Conservation (phyloP, 1,139 yeast species). For the Suhomyces terraborum region DNA sequence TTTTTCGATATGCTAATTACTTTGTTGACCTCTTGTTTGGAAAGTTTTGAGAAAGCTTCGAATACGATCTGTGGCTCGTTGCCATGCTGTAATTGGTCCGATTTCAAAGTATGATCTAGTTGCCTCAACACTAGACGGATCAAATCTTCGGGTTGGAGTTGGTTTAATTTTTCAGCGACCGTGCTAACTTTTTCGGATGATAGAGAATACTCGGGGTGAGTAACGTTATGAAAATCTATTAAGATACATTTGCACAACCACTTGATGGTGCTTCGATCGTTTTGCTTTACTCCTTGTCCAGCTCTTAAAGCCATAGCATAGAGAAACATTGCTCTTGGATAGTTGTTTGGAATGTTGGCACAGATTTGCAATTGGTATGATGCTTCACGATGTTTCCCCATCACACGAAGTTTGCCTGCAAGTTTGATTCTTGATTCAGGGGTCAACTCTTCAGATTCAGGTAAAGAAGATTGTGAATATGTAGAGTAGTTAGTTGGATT, state of each 20-base stretch:
- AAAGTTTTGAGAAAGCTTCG: slow-evolving; percentile 29
- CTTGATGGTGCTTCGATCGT: slow-evolving; percentile 55
- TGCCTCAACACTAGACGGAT: slow-evolving; percentile 30
- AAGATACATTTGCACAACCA: slow-evolving; percentile 57
- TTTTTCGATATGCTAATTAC: slow-evolving; percentile 28
- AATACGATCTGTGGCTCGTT: slow-evolving; percentile 33
- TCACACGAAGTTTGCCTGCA: slow-evolving; percentile 56
- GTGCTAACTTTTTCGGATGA: slow-evolving; percentile 13
- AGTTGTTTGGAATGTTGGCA: slow-evolving; percentile 58
- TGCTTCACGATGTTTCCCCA: slow-evolving; percentile 67
- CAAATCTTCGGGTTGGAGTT: slow-evolving; percentile 35
- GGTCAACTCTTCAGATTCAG: slow-evolving; percentile 20
- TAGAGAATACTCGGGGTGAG: slow-evolving; percentile 10
- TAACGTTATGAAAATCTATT: slow-evolving; percentile 13
- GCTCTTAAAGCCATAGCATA: slow-evolving; percentile 69
- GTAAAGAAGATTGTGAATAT: not conserved
- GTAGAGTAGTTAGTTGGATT: not conserved
- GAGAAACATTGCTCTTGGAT: slow-evolving; percentile 63
- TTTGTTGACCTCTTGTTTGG: slow-evolving; percentile 31
- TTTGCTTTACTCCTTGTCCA: slow-evolving; percentile 71
- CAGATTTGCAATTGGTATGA: slow-evolving; percentile 68
- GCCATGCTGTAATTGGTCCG: slow-evolving; percentile 22
- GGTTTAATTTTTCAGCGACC: slow-evolving; percentile 29
- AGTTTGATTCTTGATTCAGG: slow-evolving; percentile 50
- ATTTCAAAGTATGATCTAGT: slow-evolving; percentile 22